Percentiles rank a stretch among this genome's conserved stretches.
Evolutionary conservation across 257 asterid genomes (phyloP).

Genomic region (Penstemon eatonii): DNA sequence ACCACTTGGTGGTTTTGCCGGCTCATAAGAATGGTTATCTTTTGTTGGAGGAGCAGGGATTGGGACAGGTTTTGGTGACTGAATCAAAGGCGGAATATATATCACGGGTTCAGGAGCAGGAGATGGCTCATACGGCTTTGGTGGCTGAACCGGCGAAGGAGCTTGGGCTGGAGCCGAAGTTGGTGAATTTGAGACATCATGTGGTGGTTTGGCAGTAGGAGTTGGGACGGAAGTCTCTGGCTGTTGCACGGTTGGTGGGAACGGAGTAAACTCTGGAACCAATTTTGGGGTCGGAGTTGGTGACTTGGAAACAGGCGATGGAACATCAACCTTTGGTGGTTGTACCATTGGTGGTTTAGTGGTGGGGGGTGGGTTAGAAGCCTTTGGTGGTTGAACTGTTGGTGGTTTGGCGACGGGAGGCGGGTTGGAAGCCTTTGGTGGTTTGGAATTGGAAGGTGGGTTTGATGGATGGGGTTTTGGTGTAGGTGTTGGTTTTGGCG

Average conservation of each 20-base stretch:
- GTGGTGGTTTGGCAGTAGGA: too few relatives aligned
- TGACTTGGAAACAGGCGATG: conserved; percentile 22
- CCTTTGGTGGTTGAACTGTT: conserved; percentile 5
- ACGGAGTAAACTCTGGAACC: too few relatives aligned
- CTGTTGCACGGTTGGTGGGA: too few relatives aligned
- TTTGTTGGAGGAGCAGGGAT: conserved; percentile 23
- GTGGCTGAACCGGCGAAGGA: too few relatives aligned
- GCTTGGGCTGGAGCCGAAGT: conserved; percentile 6
- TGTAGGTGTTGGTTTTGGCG: conserved; percentile 2
- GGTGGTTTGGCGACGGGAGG: neutral
- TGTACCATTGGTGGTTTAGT: neutral
- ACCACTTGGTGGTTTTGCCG: too few relatives aligned
- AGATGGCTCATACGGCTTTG: too few relatives aligned
- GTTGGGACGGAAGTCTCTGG: too few relatives aligned
- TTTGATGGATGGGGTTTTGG: conserved; percentile 8
- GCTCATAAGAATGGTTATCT: neutral
- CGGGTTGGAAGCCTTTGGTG: neutral
- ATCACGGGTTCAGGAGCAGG: too few relatives aligned
- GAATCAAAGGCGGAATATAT: too few relatives aligned
- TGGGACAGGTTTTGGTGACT: neutral
- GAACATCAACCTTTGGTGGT: conserved; percentile 23
- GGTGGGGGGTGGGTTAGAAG: neutral
- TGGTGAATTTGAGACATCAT: neutral
- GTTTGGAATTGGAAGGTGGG: neutral
- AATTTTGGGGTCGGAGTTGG: conserved; percentile 1